A percentile compares a stretch with the other conserved stretches of the same genome.
Conservation (phyloP, 768 basidiomycete species). For the Suillus discolor region DNA sequence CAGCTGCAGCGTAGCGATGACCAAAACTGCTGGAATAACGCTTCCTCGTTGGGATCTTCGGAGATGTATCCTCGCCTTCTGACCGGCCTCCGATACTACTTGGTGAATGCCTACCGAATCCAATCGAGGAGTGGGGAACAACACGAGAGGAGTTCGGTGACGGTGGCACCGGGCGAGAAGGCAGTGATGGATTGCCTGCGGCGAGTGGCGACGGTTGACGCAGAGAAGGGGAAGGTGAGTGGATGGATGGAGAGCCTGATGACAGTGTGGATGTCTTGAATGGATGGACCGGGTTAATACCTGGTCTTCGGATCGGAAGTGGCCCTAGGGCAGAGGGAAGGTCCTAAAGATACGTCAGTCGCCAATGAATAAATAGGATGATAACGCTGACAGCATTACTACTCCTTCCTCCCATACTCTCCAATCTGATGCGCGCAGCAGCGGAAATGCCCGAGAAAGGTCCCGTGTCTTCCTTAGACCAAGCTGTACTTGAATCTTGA, state of each 20-base stretch:
- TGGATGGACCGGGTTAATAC: slow-evolving; percentile 44
- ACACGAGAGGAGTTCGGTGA: slow-evolving; percentile 46
- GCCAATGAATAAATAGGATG: slow-evolving; percentile 4
- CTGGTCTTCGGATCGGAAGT: slow-evolving; percentile 47
- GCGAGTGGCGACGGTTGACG: slow-evolving; percentile 49
- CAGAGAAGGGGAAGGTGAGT: slow-evolving; percentile 50
- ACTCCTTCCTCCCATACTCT: slow-evolving; percentile 44
- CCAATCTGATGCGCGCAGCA: slow-evolving; percentile 49
- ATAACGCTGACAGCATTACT: slow-evolving; percentile 24
- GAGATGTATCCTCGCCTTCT: slow-evolving; percentile 36
- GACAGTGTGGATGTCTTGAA: slow-evolving; percentile 56
- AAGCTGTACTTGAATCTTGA: slow-evolving; percentile 37
- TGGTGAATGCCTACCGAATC: slow-evolving; percentile 37
- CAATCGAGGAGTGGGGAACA: slow-evolving; percentile 41
- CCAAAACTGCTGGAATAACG: slow-evolving; percentile 81
- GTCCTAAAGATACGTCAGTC: slow-evolving; percentile 28
- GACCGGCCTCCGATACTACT: slow-evolving; percentile 45
- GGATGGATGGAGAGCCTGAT: slow-evolving; percentile 49
- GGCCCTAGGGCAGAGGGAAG: slow-evolving; percentile 41
- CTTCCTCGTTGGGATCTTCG: slow-evolving; percentile 42
- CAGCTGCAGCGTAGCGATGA: slow-evolving; percentile 58
- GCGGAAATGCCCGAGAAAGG: slow-evolving; percentile 33
- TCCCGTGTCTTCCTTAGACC: slow-evolving; percentile 39
- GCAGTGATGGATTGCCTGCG: slow-evolving; percentile 36
- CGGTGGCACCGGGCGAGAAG: slow-evolving; percentile 37